These are phyloP conservation scores for Globisporangium okanoganense DNA, from an alignment of 352 stramenopile genomes.

Conservation along the genomic window DNA sequence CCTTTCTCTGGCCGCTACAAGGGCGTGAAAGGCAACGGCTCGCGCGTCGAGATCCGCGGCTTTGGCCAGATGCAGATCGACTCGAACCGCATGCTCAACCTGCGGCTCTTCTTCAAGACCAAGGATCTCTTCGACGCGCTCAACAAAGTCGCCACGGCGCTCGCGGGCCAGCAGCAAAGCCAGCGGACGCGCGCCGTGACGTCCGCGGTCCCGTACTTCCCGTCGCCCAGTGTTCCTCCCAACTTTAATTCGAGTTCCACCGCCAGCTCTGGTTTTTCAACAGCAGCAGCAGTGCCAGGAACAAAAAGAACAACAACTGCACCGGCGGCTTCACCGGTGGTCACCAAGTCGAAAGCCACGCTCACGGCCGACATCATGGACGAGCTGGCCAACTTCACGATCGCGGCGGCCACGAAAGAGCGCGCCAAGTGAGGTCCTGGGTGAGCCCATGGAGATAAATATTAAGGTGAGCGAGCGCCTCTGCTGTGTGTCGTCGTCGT, in stretches of 20 bases:
- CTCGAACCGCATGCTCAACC: constrained; percentile 36
- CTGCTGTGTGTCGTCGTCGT: neutral
- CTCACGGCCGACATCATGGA: constrained; percentile 37
- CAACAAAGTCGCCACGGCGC: constrained; percentile 22
- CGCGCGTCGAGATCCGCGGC: constrained; percentile 54
- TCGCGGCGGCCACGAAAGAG: constrained; percentile 21
- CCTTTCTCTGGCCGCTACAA: constrained; percentile 64
- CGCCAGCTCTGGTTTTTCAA: neutral
- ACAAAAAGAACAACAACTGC: neutral
- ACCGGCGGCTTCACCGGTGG: neutral
- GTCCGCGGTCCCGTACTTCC: neutral
- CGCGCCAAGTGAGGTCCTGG: neutral
- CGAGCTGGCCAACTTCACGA: constrained; percentile 39
- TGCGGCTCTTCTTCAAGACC: constrained; percentile 69
- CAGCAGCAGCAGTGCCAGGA: neutral
- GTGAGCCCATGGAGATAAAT: constrained; percentile 1
- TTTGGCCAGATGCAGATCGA: constrained; percentile 74
- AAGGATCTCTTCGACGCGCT: constrained; percentile 53
- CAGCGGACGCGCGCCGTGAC: constrained; percentile 10
- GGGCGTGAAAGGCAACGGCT: constrained; percentile 56
- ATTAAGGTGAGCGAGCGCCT: neutral
- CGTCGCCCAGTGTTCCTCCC: too few relatives aligned
- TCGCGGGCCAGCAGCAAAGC: constrained; percentile 14
- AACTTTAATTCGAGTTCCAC: neutral
- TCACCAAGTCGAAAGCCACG: constrained; percentile 5